A percentile compares a stretch with the other conserved stretches of the same genome.
Evolutionary conservation across 2,329 filamentous ascomycete genomes (phyloP).

Genomic region (Dactylellina haptotyla): DNA sequence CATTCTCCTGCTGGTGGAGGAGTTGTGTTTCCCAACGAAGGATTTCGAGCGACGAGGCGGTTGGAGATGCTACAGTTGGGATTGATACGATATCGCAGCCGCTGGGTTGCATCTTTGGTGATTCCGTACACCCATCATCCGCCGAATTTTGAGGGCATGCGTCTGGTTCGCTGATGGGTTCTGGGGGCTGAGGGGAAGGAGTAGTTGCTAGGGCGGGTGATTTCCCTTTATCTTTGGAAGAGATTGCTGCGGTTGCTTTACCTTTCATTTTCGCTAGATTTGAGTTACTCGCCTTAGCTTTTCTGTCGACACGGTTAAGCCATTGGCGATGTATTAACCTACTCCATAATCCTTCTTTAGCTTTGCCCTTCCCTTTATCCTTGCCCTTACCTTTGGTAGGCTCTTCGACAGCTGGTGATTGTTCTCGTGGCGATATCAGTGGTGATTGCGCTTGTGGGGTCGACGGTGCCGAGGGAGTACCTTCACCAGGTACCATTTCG

Average conservation of each 20-base stretch:
- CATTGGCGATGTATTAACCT: background rate
- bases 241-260: conserved; percentile 18
- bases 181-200: background rate
- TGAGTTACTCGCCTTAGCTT: background rate
- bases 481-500: background rate
- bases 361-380: conserved; percentile 15
- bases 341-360: conserved; percentile 38
- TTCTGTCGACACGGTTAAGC: background rate
- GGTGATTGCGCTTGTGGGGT: conserved; percentile 8
- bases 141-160: background rate
- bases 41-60: conserved; percentile 29
- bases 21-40: conserved; percentile 50
- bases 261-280: conserved; percentile 34
- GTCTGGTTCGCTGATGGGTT: background rate
- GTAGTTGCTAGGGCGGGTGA: background rate
- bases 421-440: background rate
- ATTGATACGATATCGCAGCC: conserved; percentile 23
- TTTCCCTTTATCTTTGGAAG: conserved; percentile 36
- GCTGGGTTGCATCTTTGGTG: background rate
- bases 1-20: conserved; percentile 37
- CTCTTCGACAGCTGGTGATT: background rate
- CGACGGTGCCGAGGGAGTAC: conserved; percentile 1
- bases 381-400: conserved; percentile 2
- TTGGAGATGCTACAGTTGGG: background rate
- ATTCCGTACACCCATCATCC: background rate